Percentiles rank a stretch among this genome's conserved stretches.
Evolutionary conservation across 352 stramenopile species (phyloP).

Genomic region (Globisporangium carolinianum): DNA sequence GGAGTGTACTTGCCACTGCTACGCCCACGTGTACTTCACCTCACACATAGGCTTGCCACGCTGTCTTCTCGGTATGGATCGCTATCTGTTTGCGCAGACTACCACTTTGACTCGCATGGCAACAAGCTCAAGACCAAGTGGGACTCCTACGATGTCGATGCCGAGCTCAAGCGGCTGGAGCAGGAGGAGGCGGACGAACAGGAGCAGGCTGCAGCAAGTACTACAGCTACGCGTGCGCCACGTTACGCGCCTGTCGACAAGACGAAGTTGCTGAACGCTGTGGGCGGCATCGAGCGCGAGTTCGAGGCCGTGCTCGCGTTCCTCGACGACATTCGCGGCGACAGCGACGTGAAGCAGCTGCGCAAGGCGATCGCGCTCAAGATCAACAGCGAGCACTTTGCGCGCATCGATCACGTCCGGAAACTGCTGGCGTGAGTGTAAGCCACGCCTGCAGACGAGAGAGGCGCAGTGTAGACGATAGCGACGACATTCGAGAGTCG

Average conservation of each 20-base stretch:
- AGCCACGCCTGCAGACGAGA: too few relatives aligned
- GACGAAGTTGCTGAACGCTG: slow-evolving; percentile 32
- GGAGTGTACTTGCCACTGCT: background rate
- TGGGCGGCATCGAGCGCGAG: slow-evolving; percentile 60
- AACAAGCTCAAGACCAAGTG: slow-evolving; percentile 87
- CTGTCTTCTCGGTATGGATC: too few relatives aligned
- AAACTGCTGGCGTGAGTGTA: slow-evolving; percentile 5
- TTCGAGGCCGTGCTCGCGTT: slow-evolving; percentile 76
- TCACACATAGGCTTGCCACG: too few relatives aligned
- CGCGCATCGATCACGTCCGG: slow-evolving; percentile 59
- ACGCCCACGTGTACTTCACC: background rate
- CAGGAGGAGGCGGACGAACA: slow-evolving; percentile 28
- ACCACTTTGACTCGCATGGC: slow-evolving; percentile 79
- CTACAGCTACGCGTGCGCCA: background rate
- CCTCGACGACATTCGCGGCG: slow-evolving; percentile 58
- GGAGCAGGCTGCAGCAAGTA: background rate
- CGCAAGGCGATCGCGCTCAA: slow-evolving; percentile 63
- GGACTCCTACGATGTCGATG: slow-evolving; percentile 76
- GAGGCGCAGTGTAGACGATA: too few relatives aligned
- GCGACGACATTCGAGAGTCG: too few relatives aligned
- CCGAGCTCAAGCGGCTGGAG: slow-evolving; percentile 65
- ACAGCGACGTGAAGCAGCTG: slow-evolving; percentile 55
- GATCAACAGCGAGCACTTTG: slow-evolving; percentile 62
- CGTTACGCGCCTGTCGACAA: slow-evolving; percentile 20
- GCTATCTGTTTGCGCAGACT: slow-evolving; percentile 31